Evolutionary conservation across 768 basidiomycete genomes (phyloP).

Genomic region (Lentinula edodes): DNA sequence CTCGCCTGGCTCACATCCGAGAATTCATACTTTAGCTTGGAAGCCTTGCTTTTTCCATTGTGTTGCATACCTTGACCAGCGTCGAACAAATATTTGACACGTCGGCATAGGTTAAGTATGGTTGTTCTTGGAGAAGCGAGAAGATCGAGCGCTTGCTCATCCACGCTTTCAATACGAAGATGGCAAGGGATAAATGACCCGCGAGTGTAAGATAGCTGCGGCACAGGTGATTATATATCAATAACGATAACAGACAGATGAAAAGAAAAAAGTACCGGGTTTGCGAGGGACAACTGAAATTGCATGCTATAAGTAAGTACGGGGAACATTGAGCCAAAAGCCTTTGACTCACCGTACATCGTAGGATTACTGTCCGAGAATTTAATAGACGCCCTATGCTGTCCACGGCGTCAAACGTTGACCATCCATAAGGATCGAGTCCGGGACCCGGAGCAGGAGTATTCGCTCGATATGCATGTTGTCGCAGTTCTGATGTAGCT

Average conservation of each 20-base stretch:
- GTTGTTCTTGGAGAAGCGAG: slow-evolving; percentile 21
- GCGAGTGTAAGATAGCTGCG: slow-evolving; percentile 29
- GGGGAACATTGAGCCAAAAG: background rate
- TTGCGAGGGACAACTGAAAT: slow-evolving; percentile 27
- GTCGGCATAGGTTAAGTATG: slow-evolving; percentile 21
- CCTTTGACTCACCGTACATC: slow-evolving; percentile 20
- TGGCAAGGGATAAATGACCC: slow-evolving; percentile 34
- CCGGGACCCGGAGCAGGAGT: slow-evolving; percentile 24
- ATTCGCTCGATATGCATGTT: slow-evolving; percentile 27
- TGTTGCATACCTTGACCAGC: slow-evolving; percentile 6
- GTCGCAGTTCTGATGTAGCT: slow-evolving; percentile 24
- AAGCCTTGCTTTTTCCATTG: background rate
- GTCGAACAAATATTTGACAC: slow-evolving; percentile 19
- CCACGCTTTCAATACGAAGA: slow-evolving; percentile 21
- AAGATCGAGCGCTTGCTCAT: slow-evolving; percentile 24
- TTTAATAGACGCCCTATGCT: slow-evolving; percentile 18
- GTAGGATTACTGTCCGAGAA: slow-evolving; percentile 18
- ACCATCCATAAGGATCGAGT: slow-evolving; percentile 32
- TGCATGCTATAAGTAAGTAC: background rate
- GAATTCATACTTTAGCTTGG: slow-evolving; percentile 8
- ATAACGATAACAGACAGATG: background rate
- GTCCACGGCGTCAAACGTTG: slow-evolving; percentile 14
- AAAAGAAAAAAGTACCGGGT: slow-evolving; percentile 22
- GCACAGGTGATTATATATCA: background rate
- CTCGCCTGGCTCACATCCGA: slow-evolving; percentile 17